Base-by-base conservation (phyloP, 148 eudicot species). In the Limonium bicolor region DNA sequence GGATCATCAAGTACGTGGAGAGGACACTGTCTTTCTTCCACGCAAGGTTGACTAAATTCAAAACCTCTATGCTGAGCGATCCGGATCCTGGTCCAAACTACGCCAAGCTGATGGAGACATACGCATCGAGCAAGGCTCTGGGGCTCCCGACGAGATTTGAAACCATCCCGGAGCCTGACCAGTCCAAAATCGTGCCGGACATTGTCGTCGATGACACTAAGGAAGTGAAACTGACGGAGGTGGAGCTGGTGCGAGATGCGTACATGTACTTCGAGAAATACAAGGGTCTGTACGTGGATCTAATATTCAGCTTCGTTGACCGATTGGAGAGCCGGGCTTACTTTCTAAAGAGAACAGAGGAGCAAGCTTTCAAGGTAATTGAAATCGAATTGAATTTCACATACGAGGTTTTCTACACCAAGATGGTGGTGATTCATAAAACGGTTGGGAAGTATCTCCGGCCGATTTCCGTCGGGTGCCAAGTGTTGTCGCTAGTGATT, bases 301-400 rank as follows among this genome's bases (percentile, higher is more conserved):
- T 64, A n/a, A 76, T 67, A n/a, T 71, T 73, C 33, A 66, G 66
- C 49, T 58, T 64, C 56, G 62, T 59, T 1, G 67, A 70, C 21
- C 57, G 74, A 10, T 62, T 50, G 14, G 26, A 45, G 36, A 67
- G 80, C 38, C 54, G 59, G 16, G 58, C 55, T 8, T 73, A 58
- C 54, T 73, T 78, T 51, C 56, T 56, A 19, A 45, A 48, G 25
- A 40, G 62, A n/a, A 27, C 33, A 4, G 42, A 68, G 3, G 51
- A 51, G 17, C 67, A 72, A 14, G 83, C 78, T 20, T 77, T 77
- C 44, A 46, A 52, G 41, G 51, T 77, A 4, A 61, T 77, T 0
- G 78, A 72, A 47, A 63, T 64, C 7, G 83, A 77, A 46, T 65
- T 77, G 31, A 69, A 66, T 46, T 66, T 72, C 50, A 46, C 66